A percentile compares a stretch with the other conserved stretches of the same genome.
phyloP scores from a whole-genome alignment of 1,284 basidiomycete genomes.

The Fistulinella cinereoalba region DNA sequence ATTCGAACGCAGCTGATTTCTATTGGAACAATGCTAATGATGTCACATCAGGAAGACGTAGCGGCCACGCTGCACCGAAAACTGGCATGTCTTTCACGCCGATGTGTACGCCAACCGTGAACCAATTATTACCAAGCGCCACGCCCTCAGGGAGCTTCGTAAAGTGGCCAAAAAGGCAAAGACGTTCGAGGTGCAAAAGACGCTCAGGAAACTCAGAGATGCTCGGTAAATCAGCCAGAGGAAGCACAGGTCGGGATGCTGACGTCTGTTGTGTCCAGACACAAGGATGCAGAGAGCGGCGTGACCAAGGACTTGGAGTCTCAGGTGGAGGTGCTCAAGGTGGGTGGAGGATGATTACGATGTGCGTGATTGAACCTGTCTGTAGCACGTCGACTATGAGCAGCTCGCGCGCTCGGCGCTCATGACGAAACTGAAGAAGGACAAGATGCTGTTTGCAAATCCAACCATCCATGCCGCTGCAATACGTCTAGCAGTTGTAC shows the following conservation, averaged over 20 bases:
- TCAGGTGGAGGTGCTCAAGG: conserved; percentile 71
- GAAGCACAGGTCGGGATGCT: too few relatives aligned
- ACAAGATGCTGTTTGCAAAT: conserved; percentile 52
- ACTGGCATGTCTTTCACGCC: conserved; percentile 40
- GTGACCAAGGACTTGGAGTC: conserved; percentile 56
- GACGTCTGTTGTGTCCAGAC: conserved; percentile 30
- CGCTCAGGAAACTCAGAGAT: conserved; percentile 80
- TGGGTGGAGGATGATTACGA: conserved; percentile 33
- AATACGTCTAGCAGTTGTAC: conserved; percentile 39
- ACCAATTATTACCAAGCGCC: conserved; percentile 50
- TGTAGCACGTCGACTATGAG: conserved; percentile 60
- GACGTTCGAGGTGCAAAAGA: conserved; percentile 78
- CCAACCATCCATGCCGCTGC: conserved; percentile 46
- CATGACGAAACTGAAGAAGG: conserved; percentile 71
- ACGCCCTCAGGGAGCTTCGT: conserved; percentile 61
- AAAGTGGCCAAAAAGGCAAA: conserved; percentile 81
- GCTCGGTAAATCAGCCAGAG: conserved; percentile 50
- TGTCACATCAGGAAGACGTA: conserved; percentile 14
- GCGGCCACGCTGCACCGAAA: conserved; percentile 30
- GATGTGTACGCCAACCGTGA: conserved; percentile 5
- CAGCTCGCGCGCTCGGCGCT: conserved; percentile 62
- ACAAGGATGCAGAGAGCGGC: conserved; percentile 38
- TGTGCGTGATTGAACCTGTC: conserved; percentile 3
- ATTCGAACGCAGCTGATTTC: not conserved
- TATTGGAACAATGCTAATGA: conserved; percentile 6